Evolutionary conservation across 257 asterid genomes (phyloP), one percentile per base, ranked within the genome.

Genomic region (Petunia axillaris): DNA sequence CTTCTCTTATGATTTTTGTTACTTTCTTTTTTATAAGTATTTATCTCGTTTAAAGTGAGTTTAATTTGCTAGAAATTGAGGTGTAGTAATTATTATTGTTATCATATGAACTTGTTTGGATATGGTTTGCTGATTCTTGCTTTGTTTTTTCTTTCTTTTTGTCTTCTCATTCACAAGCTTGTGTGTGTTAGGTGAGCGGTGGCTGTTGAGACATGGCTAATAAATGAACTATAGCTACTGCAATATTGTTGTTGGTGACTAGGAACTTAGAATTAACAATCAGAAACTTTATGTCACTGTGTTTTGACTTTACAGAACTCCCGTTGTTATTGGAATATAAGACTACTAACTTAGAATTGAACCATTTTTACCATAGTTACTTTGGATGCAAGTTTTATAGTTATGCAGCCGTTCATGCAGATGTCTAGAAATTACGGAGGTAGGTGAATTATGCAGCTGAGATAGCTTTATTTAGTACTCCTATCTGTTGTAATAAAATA

Each of bases 151-250:
- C 35, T 1, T 5, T 35, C 5, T 57, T 57, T 48, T 8, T 57
- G 10, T 25, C 10, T 71, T 71, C 43, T 25, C 1, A 2, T 1
- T 4, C 1, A 16, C 40, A 44, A 43, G 59, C 25, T 25, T 25
- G 25, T 1, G 58, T 44, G 57, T 2, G 44, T 48, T 48, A 2
- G 77, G 77, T 71, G 77, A 71, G n/a, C 0, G 60, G 54, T 71
- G 25, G 60, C 43, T 71, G 60, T 48, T 48, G 77, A 25, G 60
- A 71, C 11, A 48, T 48, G 60, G 60, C 36, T 43, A 71, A 71
- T 71, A 25, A 46, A 71, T 71, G 77, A 71, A 43, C 77, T 71
- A 59, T 43, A 71, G 43, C 41, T 48, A 71, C 6, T 48, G 25
- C 3, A 62, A 35, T 37, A 37, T 36, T 35, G 67, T 36, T 36